These are phyloP conservation scores for Angomonas ambiguus DNA, from an alignment of 208 protist genomes.

Conservation along the genomic window DNA sequence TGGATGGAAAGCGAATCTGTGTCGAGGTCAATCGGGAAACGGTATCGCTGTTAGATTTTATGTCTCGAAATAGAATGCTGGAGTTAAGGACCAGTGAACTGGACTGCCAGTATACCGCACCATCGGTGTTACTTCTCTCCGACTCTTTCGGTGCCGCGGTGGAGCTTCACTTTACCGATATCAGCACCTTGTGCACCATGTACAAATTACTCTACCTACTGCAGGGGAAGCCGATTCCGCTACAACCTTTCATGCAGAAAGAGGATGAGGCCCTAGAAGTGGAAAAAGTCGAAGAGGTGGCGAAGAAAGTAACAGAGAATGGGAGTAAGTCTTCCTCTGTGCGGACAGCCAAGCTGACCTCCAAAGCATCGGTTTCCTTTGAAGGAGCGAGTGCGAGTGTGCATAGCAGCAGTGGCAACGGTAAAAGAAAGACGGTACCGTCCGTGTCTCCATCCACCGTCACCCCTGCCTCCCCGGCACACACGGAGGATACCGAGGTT, in stretches of 20 bases:
- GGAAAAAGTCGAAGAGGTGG: neutral
- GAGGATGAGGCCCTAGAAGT: neutral
- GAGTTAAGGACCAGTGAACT: neutral
- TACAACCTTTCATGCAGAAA: neutral
- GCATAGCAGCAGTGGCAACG: neutral
- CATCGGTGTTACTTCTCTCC: neutral
- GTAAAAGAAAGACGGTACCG: neutral
- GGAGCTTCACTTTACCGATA: neutral
- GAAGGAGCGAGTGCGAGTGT: too few species aligned
- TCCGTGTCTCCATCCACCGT: neutral
- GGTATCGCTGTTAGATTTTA: neutral
- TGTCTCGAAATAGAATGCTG: neutral
- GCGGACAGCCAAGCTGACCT: neutral
- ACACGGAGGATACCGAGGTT: neutral
- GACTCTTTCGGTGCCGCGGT: constrained; percentile 4
- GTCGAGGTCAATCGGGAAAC: neutral
- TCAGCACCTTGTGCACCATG: neutral
- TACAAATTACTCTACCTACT: constrained; percentile 1
- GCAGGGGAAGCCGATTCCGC: constrained; percentile 8
- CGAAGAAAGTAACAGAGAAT: neutral
- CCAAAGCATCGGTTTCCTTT: neutral
- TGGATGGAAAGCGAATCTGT: neutral
- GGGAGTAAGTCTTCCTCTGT: neutral
- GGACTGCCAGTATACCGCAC: neutral
- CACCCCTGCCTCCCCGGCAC: neutral